Conservation (phyloP, 208 protist genomes). For the Pavlovales sp. region DNA sequence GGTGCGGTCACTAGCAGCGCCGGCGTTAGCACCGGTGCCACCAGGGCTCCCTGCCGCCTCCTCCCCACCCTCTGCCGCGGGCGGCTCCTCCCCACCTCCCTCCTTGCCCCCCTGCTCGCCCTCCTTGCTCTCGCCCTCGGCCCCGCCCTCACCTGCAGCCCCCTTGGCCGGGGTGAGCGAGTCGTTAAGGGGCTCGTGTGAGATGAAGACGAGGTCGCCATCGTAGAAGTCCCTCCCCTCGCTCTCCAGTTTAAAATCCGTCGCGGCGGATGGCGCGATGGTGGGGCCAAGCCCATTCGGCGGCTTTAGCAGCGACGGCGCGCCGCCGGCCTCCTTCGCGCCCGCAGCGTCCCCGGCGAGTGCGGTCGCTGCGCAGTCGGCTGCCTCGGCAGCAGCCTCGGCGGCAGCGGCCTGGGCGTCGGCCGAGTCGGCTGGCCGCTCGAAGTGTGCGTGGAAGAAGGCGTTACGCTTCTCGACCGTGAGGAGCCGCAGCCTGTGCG, state of each 20-base stretch:
- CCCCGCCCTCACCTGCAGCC: not conserved
- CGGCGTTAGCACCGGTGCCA: not conserved
- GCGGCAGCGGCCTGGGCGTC: too few relatives aligned
- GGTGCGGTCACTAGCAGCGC: not conserved
- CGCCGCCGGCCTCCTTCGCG: not conserved
- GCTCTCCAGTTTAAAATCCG: too few relatives aligned
- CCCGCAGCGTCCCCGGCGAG: too few relatives aligned
- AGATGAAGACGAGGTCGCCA: conserved; percentile 30
- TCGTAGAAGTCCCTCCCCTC: not conserved
- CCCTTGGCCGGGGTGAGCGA: too few relatives aligned
- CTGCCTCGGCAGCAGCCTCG: too few relatives aligned
- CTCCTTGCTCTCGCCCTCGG: too few relatives aligned
- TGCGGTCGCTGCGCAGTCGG: too few relatives aligned
- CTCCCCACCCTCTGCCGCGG: not conserved
- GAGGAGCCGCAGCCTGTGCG: conserved; percentile 16
- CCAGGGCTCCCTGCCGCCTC: not conserved
- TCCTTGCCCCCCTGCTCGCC: not conserved
- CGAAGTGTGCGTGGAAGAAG: not conserved
- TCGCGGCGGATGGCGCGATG: too few relatives aligned
- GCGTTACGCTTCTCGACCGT: conserved; percentile 2
- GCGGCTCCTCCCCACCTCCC: not conserved
- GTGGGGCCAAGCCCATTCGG: too few relatives aligned
- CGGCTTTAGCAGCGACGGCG: not conserved
- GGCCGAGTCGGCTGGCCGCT: not conserved
- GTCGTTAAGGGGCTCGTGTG: conserved; percentile 3